These are phyloP conservation scores for Lactarius trivialis DNA, from an alignment of 768 basidiomycete genomes.

Conservation along the genomic window DNA sequence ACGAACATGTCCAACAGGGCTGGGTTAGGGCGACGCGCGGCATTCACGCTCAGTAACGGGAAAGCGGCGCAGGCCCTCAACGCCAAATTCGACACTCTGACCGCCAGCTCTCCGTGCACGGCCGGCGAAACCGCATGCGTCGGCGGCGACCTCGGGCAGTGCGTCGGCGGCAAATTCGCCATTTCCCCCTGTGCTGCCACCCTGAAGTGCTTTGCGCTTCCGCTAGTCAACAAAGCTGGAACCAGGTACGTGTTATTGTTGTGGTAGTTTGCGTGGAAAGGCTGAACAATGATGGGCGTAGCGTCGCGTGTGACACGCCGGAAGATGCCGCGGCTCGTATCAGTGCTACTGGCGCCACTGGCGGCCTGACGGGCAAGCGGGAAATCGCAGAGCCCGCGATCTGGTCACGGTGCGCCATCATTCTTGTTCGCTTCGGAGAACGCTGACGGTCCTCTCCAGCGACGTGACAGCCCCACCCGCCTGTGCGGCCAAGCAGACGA, in stretches of 20 bases:
- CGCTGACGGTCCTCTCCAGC: not conserved
- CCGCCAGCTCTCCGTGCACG: slow-evolving; percentile 30
- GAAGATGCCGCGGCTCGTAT: slow-evolving; percentile 26
- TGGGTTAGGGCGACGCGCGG: slow-evolving; percentile 14
- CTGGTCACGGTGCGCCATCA: not conserved
- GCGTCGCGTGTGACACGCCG: slow-evolving; percentile 27
- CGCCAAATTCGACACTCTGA: slow-evolving; percentile 21
- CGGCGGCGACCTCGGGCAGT: slow-evolving; percentile 22
- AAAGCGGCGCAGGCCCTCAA: slow-evolving; percentile 27
- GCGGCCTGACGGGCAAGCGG: slow-evolving; percentile 26
- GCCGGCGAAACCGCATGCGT: slow-evolving; percentile 28
- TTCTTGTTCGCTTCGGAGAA: not conserved
- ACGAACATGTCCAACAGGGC: not conserved
- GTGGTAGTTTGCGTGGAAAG: not conserved
- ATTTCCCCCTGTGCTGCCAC: slow-evolving; percentile 15
- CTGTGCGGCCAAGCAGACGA: slow-evolving; percentile 9
- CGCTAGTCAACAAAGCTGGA: slow-evolving; percentile 29
- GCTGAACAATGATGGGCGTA: not conserved
- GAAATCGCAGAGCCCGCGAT: not conserved
- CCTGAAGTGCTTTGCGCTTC: slow-evolving; percentile 26
- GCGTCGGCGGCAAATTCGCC: slow-evolving; percentile 23
- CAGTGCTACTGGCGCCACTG: slow-evolving; percentile 24
- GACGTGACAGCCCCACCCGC: slow-evolving; percentile 7
- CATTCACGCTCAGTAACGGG: slow-evolving; percentile 24
- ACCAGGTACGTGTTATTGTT: slow-evolving; percentile 24